These are phyloP conservation scores for Lomentospora prolificans DNA, from an alignment of 2,329 filamentous ascomycete species.

Conservation along the genomic window DNA sequence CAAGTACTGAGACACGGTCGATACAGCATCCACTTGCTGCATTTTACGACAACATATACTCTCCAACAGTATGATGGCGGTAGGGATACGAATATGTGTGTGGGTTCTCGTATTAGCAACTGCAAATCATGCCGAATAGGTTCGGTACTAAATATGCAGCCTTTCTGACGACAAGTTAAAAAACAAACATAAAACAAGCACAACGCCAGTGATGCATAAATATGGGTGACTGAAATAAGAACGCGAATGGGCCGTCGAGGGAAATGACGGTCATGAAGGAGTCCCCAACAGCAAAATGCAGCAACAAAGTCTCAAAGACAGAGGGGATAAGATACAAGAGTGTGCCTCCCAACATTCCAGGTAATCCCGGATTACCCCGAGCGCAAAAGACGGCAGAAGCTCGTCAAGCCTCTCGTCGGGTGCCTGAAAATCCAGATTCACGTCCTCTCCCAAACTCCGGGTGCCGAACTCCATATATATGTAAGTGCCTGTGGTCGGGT, in stretches of 20 bases:
- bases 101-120: background rate
- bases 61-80: background rate
- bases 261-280: background rate
- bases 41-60: background rate
- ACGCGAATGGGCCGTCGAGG: background rate
- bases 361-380: too few relatives aligned
- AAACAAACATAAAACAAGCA: background rate
- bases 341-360: background rate
- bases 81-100: background rate
- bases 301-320: background rate
- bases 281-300: background rate
- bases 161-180: too few relatives aligned
- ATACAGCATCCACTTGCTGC: background rate
- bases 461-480: constrained; percentile 3
- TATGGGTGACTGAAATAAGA: background rate
- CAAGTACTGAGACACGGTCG: background rate
- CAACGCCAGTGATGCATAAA: background rate
- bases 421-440: background rate
- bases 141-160: too few relatives aligned
- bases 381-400: too few relatives aligned
- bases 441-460: background rate
- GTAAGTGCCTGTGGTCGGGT: background rate
- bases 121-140: background rate
- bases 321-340: background rate
- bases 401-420: background rate